phyloP scores from a whole-genome alignment of 495 filamentous ascomycete genomes.

The Aspergillus avenaceus region DNA sequence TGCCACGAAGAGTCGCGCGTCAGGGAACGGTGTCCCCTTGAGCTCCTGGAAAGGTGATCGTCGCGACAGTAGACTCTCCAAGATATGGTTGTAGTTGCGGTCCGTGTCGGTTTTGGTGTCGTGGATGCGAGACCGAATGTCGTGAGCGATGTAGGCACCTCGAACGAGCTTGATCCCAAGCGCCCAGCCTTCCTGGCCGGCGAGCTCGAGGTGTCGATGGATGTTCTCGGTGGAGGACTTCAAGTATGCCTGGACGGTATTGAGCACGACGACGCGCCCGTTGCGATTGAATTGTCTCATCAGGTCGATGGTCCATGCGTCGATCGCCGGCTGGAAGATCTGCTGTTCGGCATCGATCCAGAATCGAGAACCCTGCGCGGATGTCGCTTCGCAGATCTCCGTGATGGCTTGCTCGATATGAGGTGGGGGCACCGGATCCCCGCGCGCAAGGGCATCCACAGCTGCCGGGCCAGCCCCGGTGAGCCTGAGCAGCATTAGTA shows the following conservation, averaged over 20 bases:
- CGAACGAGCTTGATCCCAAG: slow-evolving; percentile 86
- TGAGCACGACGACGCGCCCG: slow-evolving; percentile 52
- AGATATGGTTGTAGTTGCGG: slow-evolving; percentile 36
- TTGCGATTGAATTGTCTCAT: slow-evolving; percentile 70
- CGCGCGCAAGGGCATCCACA: slow-evolving; percentile 53
- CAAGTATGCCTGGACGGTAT: slow-evolving; percentile 77
- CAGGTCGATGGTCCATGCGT: slow-evolving; percentile 71
- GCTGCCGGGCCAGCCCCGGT: slow-evolving; percentile 71
- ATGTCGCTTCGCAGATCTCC: slow-evolving; percentile 66
- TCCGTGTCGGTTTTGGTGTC: slow-evolving; percentile 40
- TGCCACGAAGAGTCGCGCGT: slow-evolving; percentile 18
- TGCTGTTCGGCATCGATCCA: slow-evolving; percentile 85
- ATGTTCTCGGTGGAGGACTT: slow-evolving; percentile 60
- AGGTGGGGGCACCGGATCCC: slow-evolving; percentile 45
- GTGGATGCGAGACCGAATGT: slow-evolving; percentile 32
- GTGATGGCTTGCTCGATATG: slow-evolving; percentile 58
- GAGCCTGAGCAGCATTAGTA: slow-evolving; percentile 49
- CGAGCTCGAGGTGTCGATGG: slow-evolving; percentile 55
- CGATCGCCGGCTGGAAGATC: slow-evolving; percentile 68
- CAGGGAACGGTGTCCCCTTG: slow-evolving; percentile 36
- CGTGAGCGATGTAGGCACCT: slow-evolving; percentile 66
- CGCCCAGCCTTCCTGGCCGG: slow-evolving; percentile 60
- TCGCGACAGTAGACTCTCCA: slow-evolving; percentile 57
- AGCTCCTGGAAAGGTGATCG: slow-evolving; percentile 60
- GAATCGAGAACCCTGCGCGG: slow-evolving; percentile 59